Evolutionary conservation across 371 early-diverging fungal genomes (phyloP), one percentile per base, ranked within the genome.

Genomic region (Syncephalastrum racemosum): DNA sequence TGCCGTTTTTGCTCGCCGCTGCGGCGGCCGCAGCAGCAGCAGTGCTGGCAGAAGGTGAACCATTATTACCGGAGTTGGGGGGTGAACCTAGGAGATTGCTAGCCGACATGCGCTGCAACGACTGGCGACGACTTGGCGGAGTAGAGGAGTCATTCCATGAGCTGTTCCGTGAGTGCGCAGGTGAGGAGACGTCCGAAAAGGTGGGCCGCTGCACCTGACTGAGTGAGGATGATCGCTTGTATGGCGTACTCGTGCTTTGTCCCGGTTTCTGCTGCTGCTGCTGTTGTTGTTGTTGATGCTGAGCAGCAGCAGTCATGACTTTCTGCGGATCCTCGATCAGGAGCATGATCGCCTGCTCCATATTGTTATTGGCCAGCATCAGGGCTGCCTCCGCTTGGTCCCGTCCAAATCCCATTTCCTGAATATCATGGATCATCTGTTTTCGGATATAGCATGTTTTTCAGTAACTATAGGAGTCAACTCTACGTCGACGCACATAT

Each of bases 331-430:
- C 68, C 31, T 90, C 91, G 12, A 89, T 45, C 4, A 89, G 74
- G 4, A 89, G 59, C 14, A 62, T 70, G 40, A 89, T 66, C 0
- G 91, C 86, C 18, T 79, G 75, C 42, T 89, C 87, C 74, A 85
- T 54, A 50, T 81, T 64, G 14, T 82, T 62, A 51, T 81, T 82
- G 1, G 82, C 60, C 22, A 90, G 68, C 1, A 71, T 49, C 12
- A 88, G 66, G 0, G 91, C 88, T 0, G 84, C 77, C 40, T 75
- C 79, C 15, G 88, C 87, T 52, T 85, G 82, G n/a, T 82, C 84
- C 10, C 65, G 62, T n/a, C 64, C 58, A 47, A 89, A 90, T 14
- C 91, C 90, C 88, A 90, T 87, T 40, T 87, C 89, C 45, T 78
- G 60, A 31, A 89, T 79, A 36, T 73, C 77, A 22, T 67, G 58